phyloP scores from a whole-genome alignment of 495 filamentous ascomycete species.

The Aspergillus haitiensis region DNA sequence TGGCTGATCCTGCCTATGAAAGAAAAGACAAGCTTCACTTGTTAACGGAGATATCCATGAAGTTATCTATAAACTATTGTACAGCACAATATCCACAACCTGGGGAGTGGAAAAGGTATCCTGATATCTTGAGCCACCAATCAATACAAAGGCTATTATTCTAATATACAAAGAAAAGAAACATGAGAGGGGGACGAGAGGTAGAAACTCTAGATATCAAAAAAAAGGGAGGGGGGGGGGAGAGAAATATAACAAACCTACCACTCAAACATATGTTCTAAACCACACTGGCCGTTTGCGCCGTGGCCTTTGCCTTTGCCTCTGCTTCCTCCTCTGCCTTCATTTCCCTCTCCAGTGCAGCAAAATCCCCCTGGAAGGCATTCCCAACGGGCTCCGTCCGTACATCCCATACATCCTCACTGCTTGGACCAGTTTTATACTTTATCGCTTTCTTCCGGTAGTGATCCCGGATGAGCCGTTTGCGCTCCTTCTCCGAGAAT shows the following conservation, averaged over 20 bases:
- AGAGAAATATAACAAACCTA: neutral
- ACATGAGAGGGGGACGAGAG: neutral
- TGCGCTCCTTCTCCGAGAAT: constrained; percentile 46
- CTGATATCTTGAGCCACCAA: neutral
- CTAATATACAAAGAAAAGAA: neutral
- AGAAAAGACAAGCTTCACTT: neutral
- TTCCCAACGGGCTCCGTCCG: constrained; percentile 51
- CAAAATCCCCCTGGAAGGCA: constrained; percentile 61
- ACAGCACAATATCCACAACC: constrained; percentile 9
- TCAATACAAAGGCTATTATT: neutral
- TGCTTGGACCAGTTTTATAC: constrained; percentile 72
- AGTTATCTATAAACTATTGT: constrained; percentile 15
- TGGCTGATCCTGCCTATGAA: neutral
- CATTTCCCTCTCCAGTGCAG: constrained; percentile 55
- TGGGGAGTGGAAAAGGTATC: constrained; percentile 9
- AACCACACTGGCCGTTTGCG: neutral
- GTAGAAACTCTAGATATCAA: too few species aligned
- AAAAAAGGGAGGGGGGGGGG: neutral
- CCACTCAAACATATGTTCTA: constrained; percentile 1
- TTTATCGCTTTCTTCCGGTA: constrained; percentile 73
- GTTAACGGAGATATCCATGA: constrained; percentile 3
- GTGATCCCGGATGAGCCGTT: constrained; percentile 62
- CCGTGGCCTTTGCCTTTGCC: constrained; percentile 1
- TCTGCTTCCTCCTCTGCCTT: constrained; percentile 45
- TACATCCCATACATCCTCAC: constrained; percentile 89